A percentile compares a stretch with the other conserved stretches of the same genome.
These are phyloP conservation scores for Phialocephala subalpina DNA, from an alignment of 2,329 filamentous ascomycete species.

Conservation along the genomic window DNA sequence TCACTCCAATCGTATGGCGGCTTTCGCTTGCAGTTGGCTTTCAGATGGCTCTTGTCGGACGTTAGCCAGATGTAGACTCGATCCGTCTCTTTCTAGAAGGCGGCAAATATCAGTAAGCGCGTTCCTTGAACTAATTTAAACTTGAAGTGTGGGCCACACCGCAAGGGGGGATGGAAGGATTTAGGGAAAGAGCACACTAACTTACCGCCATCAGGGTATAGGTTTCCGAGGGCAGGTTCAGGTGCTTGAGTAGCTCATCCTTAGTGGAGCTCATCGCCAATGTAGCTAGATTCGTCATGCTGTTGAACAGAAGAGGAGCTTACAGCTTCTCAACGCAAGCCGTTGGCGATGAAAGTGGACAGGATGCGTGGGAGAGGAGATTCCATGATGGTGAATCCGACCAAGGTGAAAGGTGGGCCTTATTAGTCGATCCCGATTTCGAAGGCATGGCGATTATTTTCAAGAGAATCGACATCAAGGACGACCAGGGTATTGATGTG, in stretches of 20 bases:
- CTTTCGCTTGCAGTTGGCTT: constrained; percentile 41
- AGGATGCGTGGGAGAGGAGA: background rate
- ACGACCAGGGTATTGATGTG: background rate
- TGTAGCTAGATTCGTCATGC: constrained; percentile 32
- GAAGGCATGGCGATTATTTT: background rate
- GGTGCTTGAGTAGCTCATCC: constrained; percentile 41
- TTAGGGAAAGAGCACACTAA: background rate
- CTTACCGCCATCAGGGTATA: constrained; percentile 44
- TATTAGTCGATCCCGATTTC: too few relatives aligned
- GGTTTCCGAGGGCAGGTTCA: constrained; percentile 38
- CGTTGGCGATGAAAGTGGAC: background rate
- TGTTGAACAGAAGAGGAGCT: constrained; percentile 3
- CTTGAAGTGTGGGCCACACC: constrained; percentile 5
- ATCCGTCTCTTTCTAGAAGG: constrained; percentile 43
- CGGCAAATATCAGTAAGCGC: constrained; percentile 33
- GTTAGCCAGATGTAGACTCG: constrained; percentile 42
- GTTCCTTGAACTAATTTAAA: constrained; percentile 15
- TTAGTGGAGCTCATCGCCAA: constrained; percentile 44
- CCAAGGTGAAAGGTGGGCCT: background rate
- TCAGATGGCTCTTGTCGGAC: constrained; percentile 39
- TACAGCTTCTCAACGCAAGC: background rate
- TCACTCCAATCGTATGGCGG: constrained; percentile 46
- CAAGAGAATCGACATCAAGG: background rate
- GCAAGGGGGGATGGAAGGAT: background rate
- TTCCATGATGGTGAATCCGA: background rate